Base-by-base conservation (phyloP, 768 basidiomycete genomes). In the Boletus pseudopeckii region DNA sequence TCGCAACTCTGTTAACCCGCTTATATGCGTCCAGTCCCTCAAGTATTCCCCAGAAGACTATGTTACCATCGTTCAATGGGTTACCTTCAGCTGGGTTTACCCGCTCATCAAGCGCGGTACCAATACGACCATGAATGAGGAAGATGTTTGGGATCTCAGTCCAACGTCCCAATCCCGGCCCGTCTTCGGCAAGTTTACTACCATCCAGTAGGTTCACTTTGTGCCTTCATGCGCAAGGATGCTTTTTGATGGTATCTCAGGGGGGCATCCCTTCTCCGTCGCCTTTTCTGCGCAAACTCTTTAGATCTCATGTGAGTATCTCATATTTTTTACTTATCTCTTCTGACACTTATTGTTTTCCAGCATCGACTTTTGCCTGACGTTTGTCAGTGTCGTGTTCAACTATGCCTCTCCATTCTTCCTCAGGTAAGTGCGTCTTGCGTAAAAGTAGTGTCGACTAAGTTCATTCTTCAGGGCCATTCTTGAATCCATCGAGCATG, bases 371-470 rank as follows among this genome's bases (percentile, higher is more conserved):
- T 84, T 86, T 55, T 14, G 60, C 2, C 71, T 93, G 39, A 90
- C 92, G 0, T 71, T 85, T 54, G 64, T 85, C 52, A 84, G 84
- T 59, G 84, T 93, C 30, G 30, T 80, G 0, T 86, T 92, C 72
- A 88, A 87, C 60, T 96, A 93, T 70, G 77, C 83, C 0, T 80
- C 82, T 0, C 93, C 94, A 7, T 93, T 85, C 74, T 93, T 95
- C 74, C 77, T 97, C 41, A 92, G 90, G 82, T 83, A 45, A 52
- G 78, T 52, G 24, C 11, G 11, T 22, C 17, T 48, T 6, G 5
- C 9, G 2, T 37, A 6, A n/a, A 13, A 7, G n/a, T 15, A 1
- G 30, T 14, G 17, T 34, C 24, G 24, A 24, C 46, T 52, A 7
- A 56, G 7, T 37, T 46, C 30, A 24, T n/a, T 43, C 17, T 15